Evolutionary conservation across 495 filamentous ascomycete genomes (phyloP).

Genomic region (Neurospora sp.): DNA sequence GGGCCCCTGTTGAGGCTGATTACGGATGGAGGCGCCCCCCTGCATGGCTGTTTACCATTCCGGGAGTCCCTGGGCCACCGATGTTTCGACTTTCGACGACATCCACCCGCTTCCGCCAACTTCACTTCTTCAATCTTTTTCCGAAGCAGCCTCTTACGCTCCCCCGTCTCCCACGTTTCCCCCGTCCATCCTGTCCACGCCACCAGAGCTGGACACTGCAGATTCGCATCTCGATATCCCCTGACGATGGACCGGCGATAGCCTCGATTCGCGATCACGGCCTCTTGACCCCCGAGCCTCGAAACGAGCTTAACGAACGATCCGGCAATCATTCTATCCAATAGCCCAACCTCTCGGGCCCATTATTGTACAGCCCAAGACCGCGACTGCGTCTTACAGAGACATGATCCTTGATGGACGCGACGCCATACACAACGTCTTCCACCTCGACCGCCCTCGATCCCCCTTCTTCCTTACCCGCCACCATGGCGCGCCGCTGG

Average conservation of each 20-base stretch:
- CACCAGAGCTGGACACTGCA: background rate
- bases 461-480: background rate
- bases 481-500: slow-evolving; percentile 43
- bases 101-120: background rate
- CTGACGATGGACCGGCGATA: background rate
- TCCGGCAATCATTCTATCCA: background rate
- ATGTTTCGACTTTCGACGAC: background rate
- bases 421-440: slow-evolving; percentile 12
- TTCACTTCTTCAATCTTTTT: background rate
- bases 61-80: background rate
- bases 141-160: background rate
- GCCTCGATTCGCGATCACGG: background rate
- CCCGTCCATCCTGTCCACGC: background rate
- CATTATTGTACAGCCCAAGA: background rate
- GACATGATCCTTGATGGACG: slow-evolving; percentile 14
- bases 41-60: background rate
- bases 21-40: background rate
- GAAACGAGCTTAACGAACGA: background rate
- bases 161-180: background rate
- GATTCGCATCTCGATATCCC: background rate
- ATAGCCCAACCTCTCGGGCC: background rate
- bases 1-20: background rate
- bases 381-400: background rate
- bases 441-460: slow-evolving; percentile 5
- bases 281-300: background rate